Base-by-base conservation (phyloP, 495 filamentous ascomycete species). In the Cercophora samala region DNA sequence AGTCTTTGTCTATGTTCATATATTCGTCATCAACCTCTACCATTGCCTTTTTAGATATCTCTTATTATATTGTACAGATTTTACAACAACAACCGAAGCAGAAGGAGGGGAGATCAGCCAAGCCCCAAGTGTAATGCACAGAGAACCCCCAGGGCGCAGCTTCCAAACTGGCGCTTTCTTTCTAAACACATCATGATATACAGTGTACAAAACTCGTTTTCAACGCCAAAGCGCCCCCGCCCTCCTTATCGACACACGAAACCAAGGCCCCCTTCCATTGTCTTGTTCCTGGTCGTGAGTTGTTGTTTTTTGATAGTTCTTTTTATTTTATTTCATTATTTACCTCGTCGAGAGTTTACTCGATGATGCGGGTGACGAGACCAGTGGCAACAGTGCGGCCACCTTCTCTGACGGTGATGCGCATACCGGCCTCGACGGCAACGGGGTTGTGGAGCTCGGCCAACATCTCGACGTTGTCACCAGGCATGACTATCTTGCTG, bases 391-490 rank as follows among this genome's bases (percentile, higher is more conserved):
- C 93, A 58, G 93, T 97, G 68, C 92, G 86, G 69, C 94, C 93
- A 81, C 93, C 95, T 82, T 99, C 95, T 77, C 95, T 90, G 75
- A 99, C 86, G 85, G 97, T 99, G 84, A 98, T 92, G 63, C 95
- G 89, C 84, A 95, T 90, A 69, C 94, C 93, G 62, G 84, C 78
- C 81, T 98, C 96, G 62, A 97, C 75, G 64, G 93, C 95, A 70
- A 96, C 80, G 59, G 96, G 92, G 73, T 88, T 80, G 81, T 90
- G 83, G 68, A 96, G 88, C 68, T 86, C 82, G 80, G 90, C 90
- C 67, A 91, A 79, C 92, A 99, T 95, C 87, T 98, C 96, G 70
- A 95, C 89, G 83, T 99, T 99, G 86, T 99, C 95, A 75, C 95
- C 95, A 63, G 95, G 95, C 92, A 95, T 93, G 76, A 97, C 89